Evolutionary conservation across 345 rosid genomes (phyloP).

Genomic region (Tarenaya hassleriana): DNA sequence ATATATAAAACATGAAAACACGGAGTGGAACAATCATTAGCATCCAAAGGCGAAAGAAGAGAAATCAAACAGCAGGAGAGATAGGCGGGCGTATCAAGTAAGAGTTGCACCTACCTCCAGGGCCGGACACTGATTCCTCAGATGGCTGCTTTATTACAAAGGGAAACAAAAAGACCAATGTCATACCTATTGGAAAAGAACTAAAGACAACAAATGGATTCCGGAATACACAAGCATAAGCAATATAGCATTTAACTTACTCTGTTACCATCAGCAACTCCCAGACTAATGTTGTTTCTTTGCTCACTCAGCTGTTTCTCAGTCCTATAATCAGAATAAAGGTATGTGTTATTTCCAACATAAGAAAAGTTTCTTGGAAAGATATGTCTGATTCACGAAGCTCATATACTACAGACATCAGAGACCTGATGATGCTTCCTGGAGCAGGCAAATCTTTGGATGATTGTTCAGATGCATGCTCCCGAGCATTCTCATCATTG

Average conservation of each 20-base stretch:
- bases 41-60: slow-evolving; percentile 12
- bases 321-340: slow-evolving; percentile 14
- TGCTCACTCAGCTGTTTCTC: slow-evolving; percentile 22
- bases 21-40: neutral
- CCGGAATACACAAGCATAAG: slow-evolving; percentile 6
- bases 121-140: slow-evolving; percentile 26
- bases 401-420: slow-evolving; percentile 8
- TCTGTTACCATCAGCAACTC: slow-evolving; percentile 21
- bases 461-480: slow-evolving; percentile 38
- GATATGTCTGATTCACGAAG: slow-evolving; percentile 4
- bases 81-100: slow-evolving; percentile 11
- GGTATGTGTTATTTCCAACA: neutral
- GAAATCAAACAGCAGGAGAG: neutral
- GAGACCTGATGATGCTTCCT: slow-evolving; percentile 51
- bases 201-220: slow-evolving; percentile 13
- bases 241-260: slow-evolving; percentile 23
- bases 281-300: slow-evolving; percentile 19
- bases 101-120: slow-evolving; percentile 25
- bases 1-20: slow-evolving; percentile 9
- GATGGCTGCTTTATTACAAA: slow-evolving; percentile 20
- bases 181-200: slow-evolving; percentile 10
- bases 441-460: slow-evolving; percentile 31
- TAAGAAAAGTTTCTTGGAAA: slow-evolving; percentile 5
- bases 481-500: slow-evolving; percentile 36
- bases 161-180: slow-evolving; percentile 16